A percentile compares a stretch with the other conserved stretches of the same genome.
These are phyloP conservation scores for Mortierella sp. DNA, from an alignment of 371 early-diverging fungal genomes.

Conservation along the genomic window DNA sequence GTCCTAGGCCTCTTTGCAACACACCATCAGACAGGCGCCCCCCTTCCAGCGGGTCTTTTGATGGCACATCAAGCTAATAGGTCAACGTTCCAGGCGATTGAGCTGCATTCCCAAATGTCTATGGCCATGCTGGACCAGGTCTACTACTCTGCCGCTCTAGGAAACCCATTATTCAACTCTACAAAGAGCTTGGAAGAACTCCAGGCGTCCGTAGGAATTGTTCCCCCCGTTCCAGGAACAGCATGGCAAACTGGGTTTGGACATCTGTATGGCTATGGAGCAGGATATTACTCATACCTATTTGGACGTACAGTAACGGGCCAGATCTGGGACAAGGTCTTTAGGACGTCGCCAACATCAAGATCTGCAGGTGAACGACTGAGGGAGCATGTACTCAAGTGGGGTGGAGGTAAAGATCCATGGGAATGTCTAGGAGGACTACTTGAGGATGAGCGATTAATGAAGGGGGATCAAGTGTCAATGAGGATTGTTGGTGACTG, in stretches of 20 bases:
- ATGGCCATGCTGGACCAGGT: conserved; percentile 91
- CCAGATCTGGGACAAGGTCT: conserved; percentile 80
- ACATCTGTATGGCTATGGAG: conserved; percentile 93
- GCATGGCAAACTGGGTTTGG: conserved; percentile 94
- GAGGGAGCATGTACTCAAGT: conserved; percentile 80
- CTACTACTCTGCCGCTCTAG: conserved; percentile 67
- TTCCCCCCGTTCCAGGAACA: conserved; percentile 76
- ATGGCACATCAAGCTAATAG: conserved; percentile 65
- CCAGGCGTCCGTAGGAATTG: conserved; percentile 68
- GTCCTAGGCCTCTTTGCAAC: conserved; percentile 79
- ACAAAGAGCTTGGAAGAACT: conserved; percentile 65
- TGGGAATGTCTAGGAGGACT: conserved; percentile 84
- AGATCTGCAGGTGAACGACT: conserved; percentile 73
- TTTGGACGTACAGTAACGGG: conserved; percentile 89
- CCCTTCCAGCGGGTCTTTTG: conserved; percentile 63
- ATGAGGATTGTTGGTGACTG: conserved; percentile 86
- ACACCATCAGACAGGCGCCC: conserved; percentile 73
- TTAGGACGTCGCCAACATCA: conserved; percentile 69
- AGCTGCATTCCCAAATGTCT: conserved; percentile 88
- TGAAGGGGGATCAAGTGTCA: conserved; percentile 72
- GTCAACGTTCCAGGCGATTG: conserved; percentile 74
- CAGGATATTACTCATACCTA: conserved; percentile 94
- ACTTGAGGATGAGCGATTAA: conserved; percentile 74
- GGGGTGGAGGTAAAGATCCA: conserved; percentile 96
- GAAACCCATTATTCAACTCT: conserved; percentile 61